phyloP scores from a whole-genome alignment of 139 green algal genomes.

The Yamagishiella unicocca region DNA sequence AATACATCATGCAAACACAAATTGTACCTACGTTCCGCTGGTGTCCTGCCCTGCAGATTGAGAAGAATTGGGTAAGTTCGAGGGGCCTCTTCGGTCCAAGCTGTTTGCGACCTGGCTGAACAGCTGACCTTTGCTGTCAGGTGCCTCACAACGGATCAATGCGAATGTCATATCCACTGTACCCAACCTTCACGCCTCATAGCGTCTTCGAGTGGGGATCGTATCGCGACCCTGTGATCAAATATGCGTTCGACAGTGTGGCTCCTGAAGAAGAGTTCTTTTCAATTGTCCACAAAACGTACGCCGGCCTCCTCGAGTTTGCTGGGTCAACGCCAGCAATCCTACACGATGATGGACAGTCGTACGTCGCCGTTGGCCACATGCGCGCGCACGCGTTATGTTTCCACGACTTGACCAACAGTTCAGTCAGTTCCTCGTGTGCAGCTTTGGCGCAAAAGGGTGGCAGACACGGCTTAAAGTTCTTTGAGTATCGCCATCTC shows the following conservation, averaged over 20 bases:
- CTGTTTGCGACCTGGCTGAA: too few species aligned
- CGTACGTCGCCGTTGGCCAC: neutral
- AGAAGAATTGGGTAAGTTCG: neutral
- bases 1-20: too few species aligned
- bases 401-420: neutral
- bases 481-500: neutral
- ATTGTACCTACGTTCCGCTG: too few species aligned
- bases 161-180: neutral
- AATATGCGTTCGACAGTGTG: neutral
- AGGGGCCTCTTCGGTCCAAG: too few species aligned
- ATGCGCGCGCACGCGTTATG: neutral
- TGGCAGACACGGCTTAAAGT: too few species aligned
- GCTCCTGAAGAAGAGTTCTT: neutral
- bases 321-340: neutral
- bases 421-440: neutral
- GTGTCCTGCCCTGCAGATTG: neutral
- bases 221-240: neutral
- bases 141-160: neutral
- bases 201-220: neutral
- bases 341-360: neutral
- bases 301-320: neutral
- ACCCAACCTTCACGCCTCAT: neutral
- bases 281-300: neutral
- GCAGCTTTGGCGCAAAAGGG: too few species aligned
- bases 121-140: neutral